Conservation (phyloP, 257 asterid genomes). For the Gynochthodes officinalis region DNA sequence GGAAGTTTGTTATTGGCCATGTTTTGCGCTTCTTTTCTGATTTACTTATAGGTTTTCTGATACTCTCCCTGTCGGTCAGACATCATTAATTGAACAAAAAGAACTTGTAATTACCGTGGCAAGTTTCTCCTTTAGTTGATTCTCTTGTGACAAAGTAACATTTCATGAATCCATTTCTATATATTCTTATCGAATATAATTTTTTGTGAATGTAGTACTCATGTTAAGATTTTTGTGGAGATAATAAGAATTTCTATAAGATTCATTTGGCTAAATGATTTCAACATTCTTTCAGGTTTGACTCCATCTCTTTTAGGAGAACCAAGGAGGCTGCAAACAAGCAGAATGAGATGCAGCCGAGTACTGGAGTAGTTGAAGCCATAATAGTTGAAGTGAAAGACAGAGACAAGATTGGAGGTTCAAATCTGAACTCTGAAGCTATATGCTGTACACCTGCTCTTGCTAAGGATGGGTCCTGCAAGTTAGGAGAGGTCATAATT, state of each 20-base stretch:
- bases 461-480: conserved; percentile 82
- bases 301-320: conserved; percentile 72
- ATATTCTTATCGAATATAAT: background rate
- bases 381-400: conserved; percentile 87
- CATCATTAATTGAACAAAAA: background rate
- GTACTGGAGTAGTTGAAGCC: conserved; percentile 90
- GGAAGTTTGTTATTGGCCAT: no score
- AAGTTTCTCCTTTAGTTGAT: conserved; percentile 2
- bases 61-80: background rate
- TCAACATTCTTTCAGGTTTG: conserved; percentile 61
- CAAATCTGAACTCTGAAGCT: conserved; percentile 60
- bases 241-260: background rate
- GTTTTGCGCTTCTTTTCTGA: no score
- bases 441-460: conserved; percentile 89
- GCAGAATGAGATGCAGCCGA: conserved; percentile 85
- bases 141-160: background rate
- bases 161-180: background rate
- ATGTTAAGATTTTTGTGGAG: conserved; percentile 1
- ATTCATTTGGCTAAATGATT: background rate
- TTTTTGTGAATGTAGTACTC: background rate
- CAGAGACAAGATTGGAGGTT: conserved; percentile 81
- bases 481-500: conserved; percentile 90
- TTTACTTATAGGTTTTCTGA: background rate
- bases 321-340: conserved; percentile 63
- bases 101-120: background rate